phyloP scores from a whole-genome alignment of 306 rosid species.

The Malus asiatica region DNA sequence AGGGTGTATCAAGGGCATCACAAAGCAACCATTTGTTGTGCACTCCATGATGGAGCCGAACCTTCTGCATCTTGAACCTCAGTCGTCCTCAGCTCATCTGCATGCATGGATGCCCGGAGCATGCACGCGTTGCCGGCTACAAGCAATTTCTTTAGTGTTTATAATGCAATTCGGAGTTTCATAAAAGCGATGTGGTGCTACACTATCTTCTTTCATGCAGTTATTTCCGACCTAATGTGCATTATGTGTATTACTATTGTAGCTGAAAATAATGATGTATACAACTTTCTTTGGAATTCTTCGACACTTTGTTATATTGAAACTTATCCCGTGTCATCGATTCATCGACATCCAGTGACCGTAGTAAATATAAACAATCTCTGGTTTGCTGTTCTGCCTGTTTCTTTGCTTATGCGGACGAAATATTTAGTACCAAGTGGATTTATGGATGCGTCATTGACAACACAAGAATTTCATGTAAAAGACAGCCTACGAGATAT shows the following conservation, averaged over 20 bases:
- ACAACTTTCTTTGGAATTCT: background rate
- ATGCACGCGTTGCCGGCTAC: background rate
- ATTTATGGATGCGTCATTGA: too few relatives aligned
- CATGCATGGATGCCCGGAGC: background rate
- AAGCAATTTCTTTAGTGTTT: background rate
- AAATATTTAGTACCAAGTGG: too few relatives aligned
- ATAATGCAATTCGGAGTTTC: background rate
- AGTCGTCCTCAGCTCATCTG: background rate
- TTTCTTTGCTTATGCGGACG: too few relatives aligned
- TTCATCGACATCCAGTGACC: background rate
- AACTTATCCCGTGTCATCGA: background rate
- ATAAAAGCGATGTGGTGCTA: background rate
- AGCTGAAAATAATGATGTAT: background rate
- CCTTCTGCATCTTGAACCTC: slow-evolving; percentile 46
- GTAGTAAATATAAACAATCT: background rate
- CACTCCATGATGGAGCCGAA: slow-evolving; percentile 95
- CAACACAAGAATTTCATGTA: too few relatives aligned
- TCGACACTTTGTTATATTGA: background rate
- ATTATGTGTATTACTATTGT: background rate
- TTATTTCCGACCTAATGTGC: background rate
- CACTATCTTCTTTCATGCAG: background rate
- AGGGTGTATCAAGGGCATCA: slow-evolving; percentile 89
- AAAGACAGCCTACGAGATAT: too few relatives aligned
- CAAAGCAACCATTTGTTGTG: slow-evolving; percentile 91
- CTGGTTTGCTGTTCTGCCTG: too few relatives aligned